Conservation (phyloP, 1,284 basidiomycete species). For the Stygiomarasmius scandens region DNA sequence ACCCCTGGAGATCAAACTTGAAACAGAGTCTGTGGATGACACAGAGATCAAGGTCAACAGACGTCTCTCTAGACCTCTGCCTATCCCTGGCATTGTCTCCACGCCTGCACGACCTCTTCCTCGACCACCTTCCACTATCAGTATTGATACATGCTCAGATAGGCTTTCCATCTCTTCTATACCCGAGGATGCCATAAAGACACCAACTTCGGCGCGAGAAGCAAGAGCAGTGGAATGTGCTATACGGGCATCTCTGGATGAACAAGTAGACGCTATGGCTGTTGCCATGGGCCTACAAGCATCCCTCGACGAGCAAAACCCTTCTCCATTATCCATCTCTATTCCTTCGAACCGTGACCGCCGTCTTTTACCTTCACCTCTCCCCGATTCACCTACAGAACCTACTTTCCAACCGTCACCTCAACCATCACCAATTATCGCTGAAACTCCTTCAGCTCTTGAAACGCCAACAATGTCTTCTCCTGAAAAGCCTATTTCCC, state of each 20-base stretch:
- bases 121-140: background rate
- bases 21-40: background rate
- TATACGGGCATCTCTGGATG: background rate
- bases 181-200: background rate
- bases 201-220: background rate
- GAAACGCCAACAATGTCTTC: slow-evolving; percentile 7
- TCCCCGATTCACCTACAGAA: background rate
- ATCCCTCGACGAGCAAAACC: background rate
- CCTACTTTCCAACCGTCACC: background rate
- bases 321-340: background rate
- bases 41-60: background rate
- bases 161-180: background rate
- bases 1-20: background rate
- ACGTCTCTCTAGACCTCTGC: background rate
- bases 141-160: background rate
- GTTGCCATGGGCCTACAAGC: background rate
- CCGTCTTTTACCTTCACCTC: slow-evolving; percentile 3
- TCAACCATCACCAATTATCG: background rate
- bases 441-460: slow-evolving; percentile 3
- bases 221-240: background rate
- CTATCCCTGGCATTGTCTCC: background rate
- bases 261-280: background rate
- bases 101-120: background rate
- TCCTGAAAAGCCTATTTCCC: background rate
- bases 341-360: background rate